phyloP scores from a whole-genome alignment of 2,329 filamentous ascomycete genomes.

The Scorias spongiosa region DNA sequence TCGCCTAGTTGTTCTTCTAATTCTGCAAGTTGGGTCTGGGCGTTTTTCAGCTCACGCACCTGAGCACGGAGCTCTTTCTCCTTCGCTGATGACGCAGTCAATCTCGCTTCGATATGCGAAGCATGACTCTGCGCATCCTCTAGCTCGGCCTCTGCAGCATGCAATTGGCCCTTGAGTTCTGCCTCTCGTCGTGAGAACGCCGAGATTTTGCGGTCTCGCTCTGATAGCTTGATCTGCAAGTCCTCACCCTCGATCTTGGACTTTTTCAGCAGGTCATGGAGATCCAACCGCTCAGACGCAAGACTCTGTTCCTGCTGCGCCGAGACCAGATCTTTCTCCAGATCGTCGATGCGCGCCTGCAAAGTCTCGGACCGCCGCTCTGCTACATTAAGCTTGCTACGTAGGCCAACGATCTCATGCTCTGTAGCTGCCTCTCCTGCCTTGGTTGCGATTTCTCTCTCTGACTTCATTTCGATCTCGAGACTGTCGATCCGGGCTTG shows the following conservation, averaged over 20 bases:
- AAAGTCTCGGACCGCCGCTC: conserved; percentile 25
- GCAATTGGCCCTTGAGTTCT: conserved; percentile 50
- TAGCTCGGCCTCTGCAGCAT: conserved; percentile 32
- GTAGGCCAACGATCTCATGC: conserved; percentile 20
- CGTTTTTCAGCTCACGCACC: conserved; percentile 17
- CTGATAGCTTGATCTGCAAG: conserved; percentile 56
- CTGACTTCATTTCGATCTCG: conserved; percentile 38
- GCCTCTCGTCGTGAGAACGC: conserved; percentile 41
- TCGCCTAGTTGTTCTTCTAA: conserved; percentile 33
- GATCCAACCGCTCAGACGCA: conserved; percentile 41
- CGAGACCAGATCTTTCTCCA: conserved; percentile 42
- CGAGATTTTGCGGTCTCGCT: conserved; percentile 52
- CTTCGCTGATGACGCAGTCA: conserved; percentile 11
- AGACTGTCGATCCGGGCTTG: conserved; percentile 41
- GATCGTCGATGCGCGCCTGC: conserved; percentile 39
- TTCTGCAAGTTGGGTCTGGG: conserved; percentile 18
- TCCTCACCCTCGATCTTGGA: conserved; percentile 38
- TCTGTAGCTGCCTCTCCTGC: conserved; percentile 11
- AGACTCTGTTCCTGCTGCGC: conserved; percentile 36
- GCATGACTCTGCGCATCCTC: conserved; percentile 42
- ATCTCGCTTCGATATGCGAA: conserved; percentile 22
- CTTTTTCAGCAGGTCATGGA: conserved; percentile 46
- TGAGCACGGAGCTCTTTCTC: conserved; percentile 25
- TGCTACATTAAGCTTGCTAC: conserved; percentile 19
- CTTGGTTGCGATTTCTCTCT: neutral